Conservation (phyloP, 2,329 filamentous ascomycete species). For the Aspergillus sclerotialis region DNA sequence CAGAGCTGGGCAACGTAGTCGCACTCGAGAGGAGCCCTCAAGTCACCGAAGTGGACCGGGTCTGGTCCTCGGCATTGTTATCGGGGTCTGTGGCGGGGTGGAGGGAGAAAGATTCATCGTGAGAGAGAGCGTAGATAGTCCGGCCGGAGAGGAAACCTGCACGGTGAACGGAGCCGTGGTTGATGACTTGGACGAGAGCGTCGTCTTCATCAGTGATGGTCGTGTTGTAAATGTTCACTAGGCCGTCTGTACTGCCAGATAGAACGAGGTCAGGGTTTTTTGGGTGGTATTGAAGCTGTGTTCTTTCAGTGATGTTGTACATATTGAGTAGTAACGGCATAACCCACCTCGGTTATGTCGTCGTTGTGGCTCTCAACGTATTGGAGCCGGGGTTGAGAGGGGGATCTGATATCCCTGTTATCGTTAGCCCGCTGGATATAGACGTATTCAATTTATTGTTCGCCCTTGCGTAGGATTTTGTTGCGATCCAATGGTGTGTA, state of each 20-base stretch:
- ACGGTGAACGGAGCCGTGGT: constrained; percentile 56
- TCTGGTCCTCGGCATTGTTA: constrained; percentile 40
- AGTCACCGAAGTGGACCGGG: constrained; percentile 48
- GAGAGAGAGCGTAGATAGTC: constrained; percentile 53
- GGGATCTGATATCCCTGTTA: constrained; percentile 38
- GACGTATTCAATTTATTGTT: too few relatives aligned
- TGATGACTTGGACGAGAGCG: constrained; percentile 55
- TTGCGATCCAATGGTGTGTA: too few relatives aligned
- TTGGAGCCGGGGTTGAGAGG: constrained; percentile 27
- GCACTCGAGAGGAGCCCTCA: constrained; percentile 48
- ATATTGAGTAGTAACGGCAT: constrained; percentile 8
- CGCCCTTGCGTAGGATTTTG: too few relatives aligned
- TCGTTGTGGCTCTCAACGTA: constrained; percentile 48
- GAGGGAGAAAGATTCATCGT: constrained; percentile 55
- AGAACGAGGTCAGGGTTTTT: constrained; percentile 47
- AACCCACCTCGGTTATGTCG: constrained; percentile 51
- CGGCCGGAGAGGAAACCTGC: constrained; percentile 51
- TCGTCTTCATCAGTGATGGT: constrained; percentile 54
- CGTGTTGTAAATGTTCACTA: constrained; percentile 57
- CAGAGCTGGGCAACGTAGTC: constrained; percentile 55
- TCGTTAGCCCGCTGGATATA: too few relatives aligned
- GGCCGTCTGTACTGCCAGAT: constrained; percentile 56
- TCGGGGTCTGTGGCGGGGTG: constrained; percentile 48
- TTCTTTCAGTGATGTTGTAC: constrained; percentile 1
- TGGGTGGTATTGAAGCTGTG: constrained; percentile 46